Evolutionary conservation across 208 protist genomes (phyloP).

Genomic region (Leishmania arabica): DNA sequence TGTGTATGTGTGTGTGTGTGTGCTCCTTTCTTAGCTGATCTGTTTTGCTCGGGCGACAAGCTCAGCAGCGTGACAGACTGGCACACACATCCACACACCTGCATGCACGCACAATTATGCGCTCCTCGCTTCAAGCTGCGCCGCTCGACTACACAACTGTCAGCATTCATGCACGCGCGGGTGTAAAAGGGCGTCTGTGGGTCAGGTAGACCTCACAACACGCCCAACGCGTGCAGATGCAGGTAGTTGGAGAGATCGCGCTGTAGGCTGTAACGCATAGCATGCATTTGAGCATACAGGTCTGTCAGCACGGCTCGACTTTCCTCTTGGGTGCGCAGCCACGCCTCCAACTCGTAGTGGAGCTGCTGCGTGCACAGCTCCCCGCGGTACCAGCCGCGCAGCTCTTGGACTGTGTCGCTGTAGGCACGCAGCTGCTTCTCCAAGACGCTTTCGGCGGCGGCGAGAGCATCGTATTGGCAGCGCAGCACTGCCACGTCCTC

Average conservation of each 20-base stretch:
- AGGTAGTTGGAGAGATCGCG: conserved; percentile 67
- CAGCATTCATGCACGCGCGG: not conserved
- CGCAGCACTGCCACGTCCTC: conserved; percentile 26
- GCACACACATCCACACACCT: not conserved
- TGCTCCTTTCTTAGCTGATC: not conserved
- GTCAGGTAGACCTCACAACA: conserved; percentile 24
- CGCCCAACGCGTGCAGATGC: conserved; percentile 47
- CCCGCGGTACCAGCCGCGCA: conserved; percentile 24
- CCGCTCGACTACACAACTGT: not conserved
- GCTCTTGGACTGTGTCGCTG: conserved; percentile 22
- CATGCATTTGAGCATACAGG: conserved; percentile 32
- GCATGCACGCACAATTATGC: not conserved
- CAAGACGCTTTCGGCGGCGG: conserved; percentile 8
- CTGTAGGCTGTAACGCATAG: conserved; percentile 45
- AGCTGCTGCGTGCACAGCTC: conserved; percentile 27
- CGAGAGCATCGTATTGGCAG: conserved; percentile 21
- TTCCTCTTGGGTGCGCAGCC: conserved; percentile 33
- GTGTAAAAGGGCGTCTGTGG: not conserved
- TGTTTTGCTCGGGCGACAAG: not conserved
- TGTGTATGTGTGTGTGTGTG: not conserved
- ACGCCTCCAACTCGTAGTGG: conserved; percentile 12
- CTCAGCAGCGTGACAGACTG: not conserved
- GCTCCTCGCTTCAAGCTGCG: not conserved
- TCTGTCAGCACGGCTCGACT: conserved; percentile 4
- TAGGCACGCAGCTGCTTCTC: conserved; percentile 19